These are phyloP conservation scores for Beauveria sp. DNA, from an alignment of 2,329 filamentous ascomycete genomes.

Conservation along the genomic window DNA sequence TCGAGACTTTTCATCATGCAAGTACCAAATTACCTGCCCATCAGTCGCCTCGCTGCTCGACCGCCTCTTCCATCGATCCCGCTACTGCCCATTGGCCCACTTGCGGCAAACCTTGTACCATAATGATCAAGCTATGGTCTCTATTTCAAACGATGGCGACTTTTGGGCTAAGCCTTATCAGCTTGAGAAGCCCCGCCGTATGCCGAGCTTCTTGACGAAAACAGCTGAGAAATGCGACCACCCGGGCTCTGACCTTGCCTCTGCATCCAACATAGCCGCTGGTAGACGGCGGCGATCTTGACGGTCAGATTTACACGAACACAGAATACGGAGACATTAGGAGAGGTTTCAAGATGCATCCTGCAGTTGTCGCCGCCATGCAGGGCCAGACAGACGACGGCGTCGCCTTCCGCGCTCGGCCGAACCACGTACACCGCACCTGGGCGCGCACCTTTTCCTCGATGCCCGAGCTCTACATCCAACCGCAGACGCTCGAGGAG, in stretches of 20 bases:
- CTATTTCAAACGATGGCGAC: not conserved
- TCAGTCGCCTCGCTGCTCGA: not conserved
- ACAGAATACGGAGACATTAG: not conserved
- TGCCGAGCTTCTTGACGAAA: not conserved
- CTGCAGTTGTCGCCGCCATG: slow-evolving; percentile 28
- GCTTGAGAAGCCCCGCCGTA: slow-evolving; percentile 4
- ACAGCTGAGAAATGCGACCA: not conserved
- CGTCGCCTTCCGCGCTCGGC: slow-evolving; percentile 68
- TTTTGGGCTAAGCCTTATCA: slow-evolving; percentile 7
- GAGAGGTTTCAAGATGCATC: slow-evolving; percentile 24
- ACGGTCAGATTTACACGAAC: not conserved
- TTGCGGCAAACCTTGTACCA: not conserved
- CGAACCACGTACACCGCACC: slow-evolving; percentile 73
- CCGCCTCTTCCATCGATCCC: not conserved
- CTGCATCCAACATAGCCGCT: not conserved
- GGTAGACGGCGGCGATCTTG: not conserved
- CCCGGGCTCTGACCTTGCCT: not conserved
- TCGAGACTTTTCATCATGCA: not conserved
- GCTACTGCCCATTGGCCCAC: not conserved
- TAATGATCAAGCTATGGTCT: not conserved
- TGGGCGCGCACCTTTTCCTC: slow-evolving; percentile 94
- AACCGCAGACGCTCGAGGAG: slow-evolving; percentile 70
- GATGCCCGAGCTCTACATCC: slow-evolving; percentile 83
- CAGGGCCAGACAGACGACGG: slow-evolving; percentile 23
- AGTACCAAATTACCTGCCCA: not conserved